phyloP scores from a whole-genome alignment of 116 monocot species.

The Cymodocea nodosa region DNA sequence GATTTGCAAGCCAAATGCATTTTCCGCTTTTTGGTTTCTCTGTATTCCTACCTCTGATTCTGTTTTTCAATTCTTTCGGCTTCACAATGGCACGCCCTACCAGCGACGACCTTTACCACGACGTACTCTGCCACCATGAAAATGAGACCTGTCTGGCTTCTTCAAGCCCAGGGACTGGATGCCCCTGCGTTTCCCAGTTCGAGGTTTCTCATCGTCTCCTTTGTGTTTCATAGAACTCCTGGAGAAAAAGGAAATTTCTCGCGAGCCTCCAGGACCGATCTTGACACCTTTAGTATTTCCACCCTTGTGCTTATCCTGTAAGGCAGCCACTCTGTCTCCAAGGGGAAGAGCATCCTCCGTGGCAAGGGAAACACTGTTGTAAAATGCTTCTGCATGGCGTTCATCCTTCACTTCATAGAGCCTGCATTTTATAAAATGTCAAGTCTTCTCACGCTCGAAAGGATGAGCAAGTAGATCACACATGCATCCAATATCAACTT shows the following conservation, averaged over 20 bases:
- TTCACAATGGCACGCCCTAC: not conserved
- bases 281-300: conserved; percentile 26
- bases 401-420: conserved; percentile 96
- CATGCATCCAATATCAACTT: no score
- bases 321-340: conserved; percentile 46
- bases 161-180: conserved; percentile 58
- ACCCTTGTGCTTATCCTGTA: conserved; percentile 10
- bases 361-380: conserved; percentile 45
- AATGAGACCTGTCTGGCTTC: conserved; percentile 37
- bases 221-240: conserved; percentile 29
- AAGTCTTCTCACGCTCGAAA: no score
- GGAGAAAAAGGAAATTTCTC: conserved; percentile 64
- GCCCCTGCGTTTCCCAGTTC: conserved; percentile 38
- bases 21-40: not conserved
- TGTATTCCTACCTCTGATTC: not conserved
- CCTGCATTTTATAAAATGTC: conserved; percentile 24
- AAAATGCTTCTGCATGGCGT: conserved; percentile 85
- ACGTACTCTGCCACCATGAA: conserved; percentile 24
- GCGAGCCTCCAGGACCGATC: conserved; percentile 72
- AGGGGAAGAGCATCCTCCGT: conserved; percentile 68
- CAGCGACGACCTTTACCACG: conserved; percentile 23
- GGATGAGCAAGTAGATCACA: no score
- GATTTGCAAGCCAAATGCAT: not conserved
- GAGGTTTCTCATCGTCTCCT: conserved; percentile 17
- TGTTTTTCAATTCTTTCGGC: not conserved